phyloP scores from a whole-genome alignment of 306 rosid species.

The Sindora glabra region DNA sequence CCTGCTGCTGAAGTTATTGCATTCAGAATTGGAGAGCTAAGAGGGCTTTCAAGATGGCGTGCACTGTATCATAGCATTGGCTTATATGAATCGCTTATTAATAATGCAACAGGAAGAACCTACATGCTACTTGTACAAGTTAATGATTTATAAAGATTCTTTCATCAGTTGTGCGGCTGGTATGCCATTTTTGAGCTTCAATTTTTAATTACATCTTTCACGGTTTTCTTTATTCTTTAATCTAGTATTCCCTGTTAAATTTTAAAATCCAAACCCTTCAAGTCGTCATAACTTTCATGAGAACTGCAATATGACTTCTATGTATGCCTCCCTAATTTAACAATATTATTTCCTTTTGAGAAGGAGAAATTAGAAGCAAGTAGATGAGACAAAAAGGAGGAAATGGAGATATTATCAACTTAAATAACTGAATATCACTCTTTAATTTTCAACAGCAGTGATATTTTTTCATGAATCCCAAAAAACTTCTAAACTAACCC shows the following conservation, averaged over 20 bases:
- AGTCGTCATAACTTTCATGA: neutral
- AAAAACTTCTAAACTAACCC: neutral
- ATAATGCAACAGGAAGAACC: slow-evolving; percentile 70
- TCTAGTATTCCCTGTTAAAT: neutral
- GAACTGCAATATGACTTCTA: too few species aligned
- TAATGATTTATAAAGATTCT: slow-evolving; percentile 85
- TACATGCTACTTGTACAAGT: slow-evolving; percentile 94
- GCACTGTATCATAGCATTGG: slow-evolving; percentile 75
- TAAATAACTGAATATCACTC: neutral
- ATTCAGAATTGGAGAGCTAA: slow-evolving; percentile 88
- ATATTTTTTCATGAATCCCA: neutral
- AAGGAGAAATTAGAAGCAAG: slow-evolving; percentile 4
- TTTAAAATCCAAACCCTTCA: neutral
- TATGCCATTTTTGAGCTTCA: slow-evolving; percentile 20
- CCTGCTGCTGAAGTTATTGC: slow-evolving; percentile 94
- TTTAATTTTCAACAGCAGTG: neutral
- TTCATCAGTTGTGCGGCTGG: slow-evolving; percentile 92
- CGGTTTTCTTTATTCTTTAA: slow-evolving; percentile 15
- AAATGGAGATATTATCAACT: neutral
- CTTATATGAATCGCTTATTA: slow-evolving; percentile 73
- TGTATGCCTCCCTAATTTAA: too few species aligned
- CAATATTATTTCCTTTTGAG: slow-evolving; percentile 5
- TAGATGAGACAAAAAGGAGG: neutral
- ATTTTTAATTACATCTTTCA: slow-evolving; percentile 10
- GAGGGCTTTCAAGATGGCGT: slow-evolving; percentile 95